phyloP scores from a whole-genome alignment of 2,329 filamentous ascomycete genomes.

The Aspergillus intermedius region DNA sequence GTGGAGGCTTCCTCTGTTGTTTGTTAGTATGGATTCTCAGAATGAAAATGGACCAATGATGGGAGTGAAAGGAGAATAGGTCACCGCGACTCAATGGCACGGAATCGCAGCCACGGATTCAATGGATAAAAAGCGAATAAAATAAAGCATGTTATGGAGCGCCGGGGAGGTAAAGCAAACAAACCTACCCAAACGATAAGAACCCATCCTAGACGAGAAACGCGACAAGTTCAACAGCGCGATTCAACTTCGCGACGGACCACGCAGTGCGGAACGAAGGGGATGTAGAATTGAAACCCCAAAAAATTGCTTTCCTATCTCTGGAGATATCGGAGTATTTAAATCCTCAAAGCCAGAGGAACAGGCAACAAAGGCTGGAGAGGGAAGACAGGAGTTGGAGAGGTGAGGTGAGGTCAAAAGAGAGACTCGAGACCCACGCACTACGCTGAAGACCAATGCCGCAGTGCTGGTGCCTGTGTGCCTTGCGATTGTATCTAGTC shows the following conservation, averaged over 20 bases:
- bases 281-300: not conserved
- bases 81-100: too few relatives aligned
- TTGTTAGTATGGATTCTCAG: slow-evolving; percentile 6
- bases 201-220: slow-evolving; percentile 5
- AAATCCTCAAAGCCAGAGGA: not conserved
- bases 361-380: not conserved
- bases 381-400: not conserved
- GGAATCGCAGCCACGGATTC: not conserved
- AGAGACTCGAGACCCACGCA: slow-evolving; percentile 9
- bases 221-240: slow-evolving; percentile 1
- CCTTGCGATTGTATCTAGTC: too few relatives aligned
- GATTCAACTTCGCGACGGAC: not conserved
- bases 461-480: slow-evolving; percentile 6
- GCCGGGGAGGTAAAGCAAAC: not conserved
- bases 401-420: not conserved
- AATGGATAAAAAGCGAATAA: not conserved
- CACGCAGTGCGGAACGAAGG: not conserved
- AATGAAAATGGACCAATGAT: too few relatives aligned
- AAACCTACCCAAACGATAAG: slow-evolving; percentile 13
- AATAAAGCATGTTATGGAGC: not conserved
- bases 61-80: too few relatives aligned
- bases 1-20: slow-evolving; percentile 61
- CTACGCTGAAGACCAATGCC: slow-evolving; percentile 18
- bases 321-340: too few relatives aligned
- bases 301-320: not conserved